Conservation (phyloP, 768 basidiomycete genomes). For the Collybia nuda region DNA sequence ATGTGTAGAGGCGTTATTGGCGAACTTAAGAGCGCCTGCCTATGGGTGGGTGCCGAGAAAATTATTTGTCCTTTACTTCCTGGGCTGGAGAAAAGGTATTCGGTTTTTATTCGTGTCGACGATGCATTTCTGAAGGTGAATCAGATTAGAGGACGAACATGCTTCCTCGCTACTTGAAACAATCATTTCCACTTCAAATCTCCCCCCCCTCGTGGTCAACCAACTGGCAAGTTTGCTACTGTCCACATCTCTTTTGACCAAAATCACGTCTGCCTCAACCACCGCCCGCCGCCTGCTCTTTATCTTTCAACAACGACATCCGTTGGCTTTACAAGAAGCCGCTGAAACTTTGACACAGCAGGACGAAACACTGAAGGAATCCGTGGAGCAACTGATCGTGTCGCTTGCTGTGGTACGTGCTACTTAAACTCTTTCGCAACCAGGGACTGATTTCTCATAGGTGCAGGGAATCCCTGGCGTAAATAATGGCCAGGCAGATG, state of each 20-base stretch:
- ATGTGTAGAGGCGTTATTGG: conserved; percentile 42
- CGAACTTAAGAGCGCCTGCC: conserved; percentile 41
- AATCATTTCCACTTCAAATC: conserved; percentile 31
- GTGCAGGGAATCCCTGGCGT: conserved; percentile 4
- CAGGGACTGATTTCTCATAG: neutral
- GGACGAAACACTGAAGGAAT: conserved; percentile 35
- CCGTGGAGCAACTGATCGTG: conserved; percentile 52
- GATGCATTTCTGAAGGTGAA: neutral
- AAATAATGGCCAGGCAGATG: conserved; percentile 13
- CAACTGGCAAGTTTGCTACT: conserved; percentile 28
- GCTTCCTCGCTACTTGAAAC: conserved; percentile 33
- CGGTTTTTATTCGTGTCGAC: neutral
- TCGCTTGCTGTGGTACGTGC: conserved; percentile 57
- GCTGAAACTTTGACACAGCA: conserved; percentile 36
- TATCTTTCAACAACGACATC: conserved; percentile 65
- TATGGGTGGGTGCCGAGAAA: conserved; percentile 54
- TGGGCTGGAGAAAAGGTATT: conserved; percentile 35
- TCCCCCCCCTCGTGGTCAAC: conserved; percentile 31
- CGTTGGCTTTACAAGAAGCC: conserved; percentile 42
- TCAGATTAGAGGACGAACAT: conserved; percentile 31
- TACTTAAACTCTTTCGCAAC: neutral
- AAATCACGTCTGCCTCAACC: conserved; percentile 17
- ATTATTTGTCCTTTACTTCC: conserved; percentile 54
- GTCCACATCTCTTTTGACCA: conserved; percentile 20
- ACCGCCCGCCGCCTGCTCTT: conserved; percentile 45